Conservation (phyloP, 352 stramenopile species). For the Phytopythium sindhum region DNA sequence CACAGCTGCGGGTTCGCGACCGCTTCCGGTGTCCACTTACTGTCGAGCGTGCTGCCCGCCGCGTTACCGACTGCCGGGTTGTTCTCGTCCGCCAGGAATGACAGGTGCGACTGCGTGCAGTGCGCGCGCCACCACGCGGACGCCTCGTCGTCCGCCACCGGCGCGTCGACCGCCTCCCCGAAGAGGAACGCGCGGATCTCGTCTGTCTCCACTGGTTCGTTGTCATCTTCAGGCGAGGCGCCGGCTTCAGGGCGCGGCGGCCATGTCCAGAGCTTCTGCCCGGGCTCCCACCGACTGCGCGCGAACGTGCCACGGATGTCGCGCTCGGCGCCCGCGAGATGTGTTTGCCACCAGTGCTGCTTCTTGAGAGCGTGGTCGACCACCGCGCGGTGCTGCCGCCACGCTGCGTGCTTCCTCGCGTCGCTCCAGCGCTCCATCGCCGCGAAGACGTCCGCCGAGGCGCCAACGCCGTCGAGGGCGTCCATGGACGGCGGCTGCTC, state of each 20-base stretch:
- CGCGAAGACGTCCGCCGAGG: background rate
- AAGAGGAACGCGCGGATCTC: conserved; percentile 43
- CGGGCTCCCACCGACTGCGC: conserved; percentile 40
- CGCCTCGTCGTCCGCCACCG: conserved; percentile 28
- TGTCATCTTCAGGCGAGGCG: conserved; percentile 3
- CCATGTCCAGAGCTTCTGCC: conserved; percentile 50
- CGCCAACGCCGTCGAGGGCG: background rate
- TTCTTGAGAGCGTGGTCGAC: conserved; percentile 33
- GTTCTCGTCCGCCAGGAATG: background rate
- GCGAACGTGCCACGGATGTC: conserved; percentile 48
- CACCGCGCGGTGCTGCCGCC: conserved; percentile 31
- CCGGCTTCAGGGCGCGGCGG: conserved; percentile 12
- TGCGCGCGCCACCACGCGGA: conserved; percentile 64
- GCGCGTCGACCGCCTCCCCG: conserved; percentile 5
- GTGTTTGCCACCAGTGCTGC: conserved; percentile 47
- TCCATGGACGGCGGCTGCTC: conserved; percentile 15
- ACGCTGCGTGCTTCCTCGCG: conserved; percentile 26
- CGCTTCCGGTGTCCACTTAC: conserved; percentile 37
- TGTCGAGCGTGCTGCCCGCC: too few species aligned
- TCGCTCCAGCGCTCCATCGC: conserved; percentile 16
- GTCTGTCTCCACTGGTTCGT: background rate
- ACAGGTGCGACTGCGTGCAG: conserved; percentile 43
- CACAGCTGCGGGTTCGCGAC: conserved; percentile 50
- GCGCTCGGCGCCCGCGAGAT: conserved; percentile 31
- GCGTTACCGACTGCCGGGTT: conserved; percentile 8